phyloP scores from a whole-genome alignment of 2,329 filamentous ascomycete species.

The Cladophialophora immunda region DNA sequence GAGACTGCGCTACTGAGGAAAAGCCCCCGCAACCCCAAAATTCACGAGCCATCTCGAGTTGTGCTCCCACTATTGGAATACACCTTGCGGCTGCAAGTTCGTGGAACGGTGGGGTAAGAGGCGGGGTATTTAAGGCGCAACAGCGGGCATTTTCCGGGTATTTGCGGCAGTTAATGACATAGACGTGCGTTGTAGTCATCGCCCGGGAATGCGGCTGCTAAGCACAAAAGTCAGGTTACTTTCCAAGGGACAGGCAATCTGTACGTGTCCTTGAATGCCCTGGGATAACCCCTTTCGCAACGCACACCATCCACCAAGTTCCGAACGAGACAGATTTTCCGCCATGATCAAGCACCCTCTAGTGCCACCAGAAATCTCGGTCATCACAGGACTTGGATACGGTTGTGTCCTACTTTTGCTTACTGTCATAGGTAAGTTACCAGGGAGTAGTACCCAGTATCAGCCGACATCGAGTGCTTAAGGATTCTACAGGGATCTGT shows the following conservation, averaged over 20 bases:
- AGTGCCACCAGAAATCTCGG: conserved; percentile 4
- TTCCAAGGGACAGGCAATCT: not conserved
- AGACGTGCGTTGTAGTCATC: too few relatives aligned
- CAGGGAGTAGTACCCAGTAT: not conserved
- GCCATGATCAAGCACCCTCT: conserved; percentile 11
- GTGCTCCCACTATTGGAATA: too few relatives aligned
- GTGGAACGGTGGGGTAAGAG: too few relatives aligned
- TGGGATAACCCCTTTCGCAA: too few relatives aligned
- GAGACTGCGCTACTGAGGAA: too few relatives aligned
- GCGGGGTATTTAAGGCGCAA: not conserved
- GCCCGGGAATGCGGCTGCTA: not conserved
- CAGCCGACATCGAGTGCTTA: conserved; percentile 3
- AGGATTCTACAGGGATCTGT: conserved; percentile 28
- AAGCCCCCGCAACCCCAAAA: too few relatives aligned
- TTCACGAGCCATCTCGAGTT: too few relatives aligned
- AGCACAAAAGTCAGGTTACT: not conserved
- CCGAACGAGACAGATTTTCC: conserved; percentile 11
- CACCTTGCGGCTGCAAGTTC: too few relatives aligned
- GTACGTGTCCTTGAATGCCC: not conserved
- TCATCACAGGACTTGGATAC: conserved; percentile 11
- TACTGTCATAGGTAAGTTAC: conserved; percentile 12
- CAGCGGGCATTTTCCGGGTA: not conserved
- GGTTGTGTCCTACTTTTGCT: conserved; percentile 6
- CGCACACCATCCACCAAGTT: too few relatives aligned
- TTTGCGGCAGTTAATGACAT: not conserved